These are phyloP conservation scores for Desmodesmus armatus DNA, from an alignment of 139 green algal species.

Conservation along the genomic window DNA sequence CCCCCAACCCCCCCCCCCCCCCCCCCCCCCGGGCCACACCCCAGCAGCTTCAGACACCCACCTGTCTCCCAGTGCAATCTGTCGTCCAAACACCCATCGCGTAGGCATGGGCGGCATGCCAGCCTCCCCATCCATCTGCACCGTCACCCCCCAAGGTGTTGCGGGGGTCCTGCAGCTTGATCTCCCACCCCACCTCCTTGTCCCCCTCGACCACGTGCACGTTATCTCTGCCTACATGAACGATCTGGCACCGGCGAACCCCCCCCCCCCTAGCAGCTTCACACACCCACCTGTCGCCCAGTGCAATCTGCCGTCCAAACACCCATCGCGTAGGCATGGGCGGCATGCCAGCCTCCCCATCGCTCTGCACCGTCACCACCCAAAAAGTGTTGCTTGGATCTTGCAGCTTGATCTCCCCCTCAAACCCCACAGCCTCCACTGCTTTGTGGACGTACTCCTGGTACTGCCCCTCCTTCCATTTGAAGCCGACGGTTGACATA, in stretches of 20 bases:
- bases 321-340: slow-evolving; percentile 58
- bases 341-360: background rate
- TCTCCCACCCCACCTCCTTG: background rate
- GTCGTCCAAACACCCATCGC: slow-evolving; percentile 84
- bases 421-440: slow-evolving; percentile 54
- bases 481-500: slow-evolving; percentile 62
- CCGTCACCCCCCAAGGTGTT: slow-evolving; percentile 60
- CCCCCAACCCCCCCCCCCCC: no score
- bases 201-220: slow-evolving; percentile 46
- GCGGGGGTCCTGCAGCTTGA: slow-evolving; percentile 69
- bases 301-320: slow-evolving; percentile 83
- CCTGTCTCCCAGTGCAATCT: slow-evolving; percentile 60
- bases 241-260: no score
- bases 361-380: slow-evolving; percentile 34
- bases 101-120: background rate
- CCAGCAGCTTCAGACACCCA: no score
- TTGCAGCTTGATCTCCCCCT: slow-evolving; percentile 67
- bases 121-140: background rate
- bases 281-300: slow-evolving; percentile 32
- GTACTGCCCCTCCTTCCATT: slow-evolving; percentile 56
- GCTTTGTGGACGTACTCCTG: slow-evolving; percentile 59
- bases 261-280: no score
- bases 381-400: slow-evolving; percentile 66
- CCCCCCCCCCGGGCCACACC: no score
- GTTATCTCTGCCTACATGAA: background rate